These are phyloP conservation scores for Ogataea nonfermentans DNA, from an alignment of 805 yeast species.

Conservation along the genomic window DNA sequence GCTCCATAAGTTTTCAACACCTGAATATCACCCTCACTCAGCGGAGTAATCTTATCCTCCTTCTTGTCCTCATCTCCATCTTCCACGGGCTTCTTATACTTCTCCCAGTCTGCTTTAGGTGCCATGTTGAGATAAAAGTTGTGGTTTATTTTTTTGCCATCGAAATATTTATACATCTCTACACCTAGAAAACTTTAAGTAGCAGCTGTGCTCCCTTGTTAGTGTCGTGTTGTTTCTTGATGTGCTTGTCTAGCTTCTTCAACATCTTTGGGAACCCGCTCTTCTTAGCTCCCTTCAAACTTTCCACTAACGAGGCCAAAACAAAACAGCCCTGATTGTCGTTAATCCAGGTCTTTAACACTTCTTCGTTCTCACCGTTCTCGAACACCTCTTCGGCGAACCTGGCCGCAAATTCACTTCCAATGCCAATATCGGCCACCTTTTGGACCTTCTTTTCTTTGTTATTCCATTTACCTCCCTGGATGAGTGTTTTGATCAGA, in stretches of 20 bases:
- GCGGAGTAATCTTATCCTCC: conserved; percentile 77
- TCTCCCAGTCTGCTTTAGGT: conserved; percentile 98
- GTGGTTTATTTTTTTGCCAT: conserved; percentile 18
- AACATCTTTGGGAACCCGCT: conserved; percentile 52
- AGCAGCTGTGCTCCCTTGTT: conserved; percentile 68
- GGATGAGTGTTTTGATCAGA: conserved; percentile 71
- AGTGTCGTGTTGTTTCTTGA: conserved; percentile 37
- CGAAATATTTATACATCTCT: conserved; percentile 13
- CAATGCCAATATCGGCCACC: conserved; percentile 45
- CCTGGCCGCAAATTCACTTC: conserved; percentile 57
- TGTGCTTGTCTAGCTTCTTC: conserved; percentile 46
- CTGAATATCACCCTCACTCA: conserved; percentile 95
- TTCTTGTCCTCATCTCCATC: conserved; percentile 48
- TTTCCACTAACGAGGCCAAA: conserved; percentile 75
- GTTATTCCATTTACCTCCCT: conserved; percentile 80
- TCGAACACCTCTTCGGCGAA: conserved; percentile 43
- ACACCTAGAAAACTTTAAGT: conserved; percentile 33
- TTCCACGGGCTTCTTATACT: conserved; percentile 85
- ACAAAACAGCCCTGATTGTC: conserved; percentile 74
- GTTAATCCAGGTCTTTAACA: conserved; percentile 60
- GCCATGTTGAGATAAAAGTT: conserved; percentile 54
- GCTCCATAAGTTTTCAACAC: conserved; percentile 96
- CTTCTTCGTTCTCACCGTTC: conserved; percentile 51
- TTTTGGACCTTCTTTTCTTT: conserved; percentile 52
- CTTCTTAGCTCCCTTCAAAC: conserved; percentile 44